These are phyloP conservation scores for Maudiozyma bulderi DNA, from an alignment of 805 yeast species.

Conservation along the genomic window DNA sequence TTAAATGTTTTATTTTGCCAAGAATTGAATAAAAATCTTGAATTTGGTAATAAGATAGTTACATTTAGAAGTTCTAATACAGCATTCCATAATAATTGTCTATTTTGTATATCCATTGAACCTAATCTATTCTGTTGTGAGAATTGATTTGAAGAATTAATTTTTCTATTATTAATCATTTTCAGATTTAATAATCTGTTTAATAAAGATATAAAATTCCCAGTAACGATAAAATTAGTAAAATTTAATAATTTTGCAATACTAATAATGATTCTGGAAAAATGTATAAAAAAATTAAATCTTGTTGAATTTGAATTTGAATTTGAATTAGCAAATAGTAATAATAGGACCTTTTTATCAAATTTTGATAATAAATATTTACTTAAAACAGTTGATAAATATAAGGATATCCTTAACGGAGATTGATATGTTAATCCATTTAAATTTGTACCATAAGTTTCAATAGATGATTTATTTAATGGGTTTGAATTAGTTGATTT, in stretches of 20 bases:
- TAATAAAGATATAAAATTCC: constrained; percentile 3
- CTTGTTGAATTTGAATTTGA: no score
- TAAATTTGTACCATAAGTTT: constrained; percentile 6
- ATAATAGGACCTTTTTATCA: constrained; percentile 6
- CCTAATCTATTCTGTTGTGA: constrained; percentile 12
- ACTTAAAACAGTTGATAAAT: constrained; percentile 9
- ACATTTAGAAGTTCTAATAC: constrained; percentile 20
- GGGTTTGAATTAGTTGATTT: no score
- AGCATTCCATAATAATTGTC: constrained; percentile 26
- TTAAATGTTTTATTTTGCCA: neutral
- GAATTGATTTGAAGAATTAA: neutral
- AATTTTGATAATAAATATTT: constrained; percentile 10
- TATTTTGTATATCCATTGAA: constrained; percentile 19
- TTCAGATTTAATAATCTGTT: constrained; percentile 11
- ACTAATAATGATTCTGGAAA: neutral
- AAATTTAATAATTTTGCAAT: neutral
- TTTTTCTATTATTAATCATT: neutral
- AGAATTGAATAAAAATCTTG: neutral
- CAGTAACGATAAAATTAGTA: neutral
- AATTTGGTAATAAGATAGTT: constrained; percentile 10
- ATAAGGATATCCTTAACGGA: constrained; percentile 9
- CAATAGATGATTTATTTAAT: neutral
- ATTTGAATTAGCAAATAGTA: no score
- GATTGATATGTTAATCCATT: constrained; percentile 12
- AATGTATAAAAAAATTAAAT: no score